These are phyloP conservation scores for Umbelopsis ramanniana DNA, from an alignment of 192 early-diverging fungal species.

Conservation along the genomic window DNA sequence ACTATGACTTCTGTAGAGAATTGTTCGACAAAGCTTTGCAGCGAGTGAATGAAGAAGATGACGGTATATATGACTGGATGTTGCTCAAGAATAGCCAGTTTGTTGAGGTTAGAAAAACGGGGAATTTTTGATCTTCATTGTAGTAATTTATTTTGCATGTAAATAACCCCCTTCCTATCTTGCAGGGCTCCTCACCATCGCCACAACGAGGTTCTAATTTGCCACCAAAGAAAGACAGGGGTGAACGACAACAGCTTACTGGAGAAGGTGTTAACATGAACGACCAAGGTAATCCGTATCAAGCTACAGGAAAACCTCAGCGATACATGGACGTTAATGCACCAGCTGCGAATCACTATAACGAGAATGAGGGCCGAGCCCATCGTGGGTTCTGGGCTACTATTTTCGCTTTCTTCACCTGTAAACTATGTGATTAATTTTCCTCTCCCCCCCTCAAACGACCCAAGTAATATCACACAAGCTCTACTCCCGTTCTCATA, in stretches of 20 bases:
- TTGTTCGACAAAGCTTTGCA: slow-evolving; percentile 75
- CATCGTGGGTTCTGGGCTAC: slow-evolving; percentile 16
- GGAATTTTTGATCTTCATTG: neutral
- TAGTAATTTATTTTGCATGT: neutral
- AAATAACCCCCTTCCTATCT: neutral
- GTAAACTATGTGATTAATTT: slow-evolving; percentile 23
- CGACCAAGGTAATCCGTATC: slow-evolving; percentile 17
- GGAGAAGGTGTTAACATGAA: slow-evolving; percentile 3
- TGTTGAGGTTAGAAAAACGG: slow-evolving; percentile 39
- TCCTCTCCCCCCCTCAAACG: neutral
- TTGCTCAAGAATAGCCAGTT: slow-evolving; percentile 56
- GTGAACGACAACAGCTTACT: slow-evolving; percentile 8
- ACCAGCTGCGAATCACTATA: neutral
- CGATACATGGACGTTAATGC: slow-evolving; percentile 16
- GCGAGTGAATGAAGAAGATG: slow-evolving; percentile 74
- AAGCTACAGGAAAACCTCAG: slow-evolving; percentile 2
- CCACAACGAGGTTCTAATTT: neutral
- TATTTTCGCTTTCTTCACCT: slow-evolving; percentile 19
- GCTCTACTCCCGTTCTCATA: neutral
- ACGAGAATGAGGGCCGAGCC: neutral
- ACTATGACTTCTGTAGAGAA: slow-evolving; percentile 75
- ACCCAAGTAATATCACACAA: neutral
- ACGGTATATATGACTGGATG: slow-evolving; percentile 96
- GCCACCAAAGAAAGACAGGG: slow-evolving; percentile 12
- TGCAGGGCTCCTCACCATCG: neutral